phyloP scores from a whole-genome alignment of 495 filamentous ascomycete species.

The Neurospora sp. region DNA sequence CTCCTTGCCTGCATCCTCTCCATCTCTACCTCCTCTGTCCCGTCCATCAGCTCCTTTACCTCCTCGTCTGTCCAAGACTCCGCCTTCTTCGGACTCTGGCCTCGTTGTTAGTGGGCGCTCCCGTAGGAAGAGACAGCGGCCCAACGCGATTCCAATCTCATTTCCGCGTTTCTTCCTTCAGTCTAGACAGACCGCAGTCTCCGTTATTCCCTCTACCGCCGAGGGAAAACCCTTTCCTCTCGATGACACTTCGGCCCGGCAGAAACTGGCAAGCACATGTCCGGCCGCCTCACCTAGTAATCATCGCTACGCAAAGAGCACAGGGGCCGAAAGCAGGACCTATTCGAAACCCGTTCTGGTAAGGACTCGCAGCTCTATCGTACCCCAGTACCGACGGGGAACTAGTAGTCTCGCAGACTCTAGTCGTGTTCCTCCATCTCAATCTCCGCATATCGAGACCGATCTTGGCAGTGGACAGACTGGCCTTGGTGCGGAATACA shows the following conservation, averaged over 20 bases:
- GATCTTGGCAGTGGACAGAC: neutral
- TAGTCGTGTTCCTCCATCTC: conserved; percentile 16
- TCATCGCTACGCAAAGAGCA: conserved; percentile 33
- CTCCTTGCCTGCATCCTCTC: conserved; percentile 10
- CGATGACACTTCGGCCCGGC: conserved; percentile 30
- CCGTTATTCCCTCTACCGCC: conserved; percentile 32
- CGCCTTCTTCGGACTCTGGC: conserved; percentile 6
- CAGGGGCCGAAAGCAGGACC: conserved; percentile 38
- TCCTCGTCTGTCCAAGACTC: conserved; percentile 7
- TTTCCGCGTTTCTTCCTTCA: conserved; percentile 29
- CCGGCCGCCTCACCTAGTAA: conserved; percentile 20
- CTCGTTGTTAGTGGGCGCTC: conserved; percentile 6
- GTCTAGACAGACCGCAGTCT: conserved; percentile 29
- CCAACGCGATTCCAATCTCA: conserved; percentile 19
- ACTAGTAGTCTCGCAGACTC: conserved; percentile 17
- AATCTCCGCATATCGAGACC: neutral
- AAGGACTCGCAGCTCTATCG: conserved; percentile 24
- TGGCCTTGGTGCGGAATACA: neutral
- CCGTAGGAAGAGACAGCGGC: neutral
- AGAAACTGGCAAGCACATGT: conserved; percentile 36
- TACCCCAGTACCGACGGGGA: conserved; percentile 11
- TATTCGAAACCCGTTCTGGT: conserved; percentile 48
- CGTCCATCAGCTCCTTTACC: conserved; percentile 16
- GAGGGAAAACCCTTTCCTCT: conserved; percentile 36
- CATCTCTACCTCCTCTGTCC: conserved; percentile 9